Conservation (phyloP, 2,329 filamentous ascomycete species). For the Arthrobotrys megalospora region DNA sequence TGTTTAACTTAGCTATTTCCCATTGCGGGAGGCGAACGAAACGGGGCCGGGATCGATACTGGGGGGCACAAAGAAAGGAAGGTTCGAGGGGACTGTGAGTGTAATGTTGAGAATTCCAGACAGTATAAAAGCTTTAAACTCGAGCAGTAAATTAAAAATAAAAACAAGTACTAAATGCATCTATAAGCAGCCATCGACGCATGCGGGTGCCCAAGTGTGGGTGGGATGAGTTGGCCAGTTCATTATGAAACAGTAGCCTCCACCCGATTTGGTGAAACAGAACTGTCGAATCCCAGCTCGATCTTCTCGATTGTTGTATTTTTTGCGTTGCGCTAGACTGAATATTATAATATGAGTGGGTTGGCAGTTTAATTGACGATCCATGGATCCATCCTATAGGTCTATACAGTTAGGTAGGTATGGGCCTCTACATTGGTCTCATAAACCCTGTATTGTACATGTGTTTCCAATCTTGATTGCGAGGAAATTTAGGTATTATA, state of each 20-base stretch:
- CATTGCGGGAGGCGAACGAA: constrained; percentile 40
- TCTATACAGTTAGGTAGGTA: too few relatives aligned
- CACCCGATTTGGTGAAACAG: constrained; percentile 21
- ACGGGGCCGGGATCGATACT: constrained; percentile 21
- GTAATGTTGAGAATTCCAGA: constrained; percentile 21
- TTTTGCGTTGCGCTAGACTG: neutral
- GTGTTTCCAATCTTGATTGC: too few relatives aligned
- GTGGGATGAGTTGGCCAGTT: constrained; percentile 52
- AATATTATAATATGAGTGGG: neutral
- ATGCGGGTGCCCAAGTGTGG: constrained; percentile 41
- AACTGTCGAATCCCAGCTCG: neutral
- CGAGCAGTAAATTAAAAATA: constrained; percentile 7
- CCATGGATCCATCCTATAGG: too few relatives aligned
- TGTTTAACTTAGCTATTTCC: constrained; percentile 29
- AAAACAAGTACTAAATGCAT: constrained; percentile 9
- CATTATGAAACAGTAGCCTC: constrained; percentile 21
- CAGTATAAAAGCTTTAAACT: constrained; percentile 28
- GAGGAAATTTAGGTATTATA: too few relatives aligned
- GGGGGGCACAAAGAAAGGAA: neutral
- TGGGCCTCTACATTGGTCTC: neutral
- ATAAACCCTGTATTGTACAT: too few relatives aligned
- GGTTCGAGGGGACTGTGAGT: constrained; percentile 14
- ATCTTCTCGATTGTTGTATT: constrained; percentile 1
- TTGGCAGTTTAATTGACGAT: too few relatives aligned
- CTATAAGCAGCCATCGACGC: constrained; percentile 33